phyloP scores from a whole-genome alignment of 345 rosid genomes.

The Lepidium aucheri region DNA sequence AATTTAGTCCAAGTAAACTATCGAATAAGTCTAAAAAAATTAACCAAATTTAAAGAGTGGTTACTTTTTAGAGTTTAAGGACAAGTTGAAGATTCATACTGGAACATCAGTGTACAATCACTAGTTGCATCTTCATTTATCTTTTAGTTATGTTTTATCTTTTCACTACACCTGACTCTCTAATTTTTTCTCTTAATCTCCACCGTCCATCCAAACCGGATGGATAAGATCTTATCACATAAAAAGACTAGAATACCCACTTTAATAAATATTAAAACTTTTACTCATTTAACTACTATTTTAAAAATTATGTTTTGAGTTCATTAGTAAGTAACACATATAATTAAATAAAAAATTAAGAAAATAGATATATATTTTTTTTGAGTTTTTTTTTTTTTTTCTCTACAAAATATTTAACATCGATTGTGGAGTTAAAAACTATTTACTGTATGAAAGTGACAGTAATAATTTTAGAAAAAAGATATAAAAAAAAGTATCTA shows the following conservation, averaged over 20 bases:
- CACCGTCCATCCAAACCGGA: not conserved
- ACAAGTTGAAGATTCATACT: constrained; percentile 10
- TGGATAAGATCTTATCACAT: not conserved
- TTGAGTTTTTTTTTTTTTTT: too few relatives aligned
- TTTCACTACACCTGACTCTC: not conserved
- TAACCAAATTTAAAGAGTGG: not conserved
- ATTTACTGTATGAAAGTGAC: not conserved
- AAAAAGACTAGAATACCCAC: not conserved
- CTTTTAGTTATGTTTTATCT: not conserved
- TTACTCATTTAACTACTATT: too few relatives aligned
- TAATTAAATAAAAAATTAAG: too few relatives aligned
- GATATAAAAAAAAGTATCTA: not conserved
- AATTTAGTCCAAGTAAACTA: not conserved
- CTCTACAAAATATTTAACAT: too few relatives aligned
- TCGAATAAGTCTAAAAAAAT: not conserved
- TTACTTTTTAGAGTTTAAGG: not conserved
- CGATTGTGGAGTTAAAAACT: too few relatives aligned
- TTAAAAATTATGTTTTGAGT: too few relatives aligned
- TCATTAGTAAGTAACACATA: too few relatives aligned
- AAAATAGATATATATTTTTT: too few relatives aligned
- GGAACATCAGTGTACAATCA: not conserved
- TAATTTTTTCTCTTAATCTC: not conserved
- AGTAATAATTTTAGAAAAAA: not conserved
- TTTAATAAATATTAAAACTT: not conserved
- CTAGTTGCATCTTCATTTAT: constrained; percentile 18